Conservation (phyloP, 352 stramenopile genomes). For the Phytopythium helicoides region DNA sequence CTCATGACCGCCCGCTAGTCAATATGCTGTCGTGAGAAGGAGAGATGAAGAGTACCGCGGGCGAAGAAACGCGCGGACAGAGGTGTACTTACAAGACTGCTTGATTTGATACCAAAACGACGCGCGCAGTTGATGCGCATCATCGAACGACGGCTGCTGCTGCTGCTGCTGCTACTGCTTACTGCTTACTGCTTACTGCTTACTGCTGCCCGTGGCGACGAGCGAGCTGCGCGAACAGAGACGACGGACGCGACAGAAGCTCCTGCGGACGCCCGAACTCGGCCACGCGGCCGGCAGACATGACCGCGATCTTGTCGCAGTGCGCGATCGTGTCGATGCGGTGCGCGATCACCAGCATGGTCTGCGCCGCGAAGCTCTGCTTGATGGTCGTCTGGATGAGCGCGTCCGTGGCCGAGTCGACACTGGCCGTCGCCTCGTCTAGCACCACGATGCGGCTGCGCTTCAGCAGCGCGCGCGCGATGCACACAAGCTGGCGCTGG, state of each 20-base stretch:
- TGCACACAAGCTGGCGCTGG: constrained; percentile 93
- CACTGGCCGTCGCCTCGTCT: constrained; percentile 94
- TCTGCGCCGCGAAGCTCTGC: constrained; percentile 49
- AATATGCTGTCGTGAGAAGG: neutral
- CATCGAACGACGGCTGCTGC: too few relatives aligned
- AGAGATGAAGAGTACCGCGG: neutral
- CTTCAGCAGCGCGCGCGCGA: constrained; percentile 92
- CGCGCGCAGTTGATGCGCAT: too few relatives aligned
- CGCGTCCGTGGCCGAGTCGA: constrained; percentile 63
- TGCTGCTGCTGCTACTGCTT: neutral
- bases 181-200: neutral
- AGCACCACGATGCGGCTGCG: constrained; percentile 92
- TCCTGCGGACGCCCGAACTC: constrained; percentile 9
- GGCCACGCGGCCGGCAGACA: constrained; percentile 9
- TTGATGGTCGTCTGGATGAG: constrained; percentile 45
- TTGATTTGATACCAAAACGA: too few relatives aligned
- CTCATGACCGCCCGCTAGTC: constrained; percentile 20
- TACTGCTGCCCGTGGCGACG: constrained; percentile 3
- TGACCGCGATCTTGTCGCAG: constrained; percentile 20
- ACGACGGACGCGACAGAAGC: neutral
- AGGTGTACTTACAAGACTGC: neutral
- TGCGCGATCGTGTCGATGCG: constrained; percentile 48
- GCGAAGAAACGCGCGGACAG: neutral
- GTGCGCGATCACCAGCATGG: constrained; percentile 49
- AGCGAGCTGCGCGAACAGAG: constrained; percentile 1